Base-by-base conservation (phyloP, 192 early-diverging fungal genomes). In the Thoreauomyces humboldtii region DNA sequence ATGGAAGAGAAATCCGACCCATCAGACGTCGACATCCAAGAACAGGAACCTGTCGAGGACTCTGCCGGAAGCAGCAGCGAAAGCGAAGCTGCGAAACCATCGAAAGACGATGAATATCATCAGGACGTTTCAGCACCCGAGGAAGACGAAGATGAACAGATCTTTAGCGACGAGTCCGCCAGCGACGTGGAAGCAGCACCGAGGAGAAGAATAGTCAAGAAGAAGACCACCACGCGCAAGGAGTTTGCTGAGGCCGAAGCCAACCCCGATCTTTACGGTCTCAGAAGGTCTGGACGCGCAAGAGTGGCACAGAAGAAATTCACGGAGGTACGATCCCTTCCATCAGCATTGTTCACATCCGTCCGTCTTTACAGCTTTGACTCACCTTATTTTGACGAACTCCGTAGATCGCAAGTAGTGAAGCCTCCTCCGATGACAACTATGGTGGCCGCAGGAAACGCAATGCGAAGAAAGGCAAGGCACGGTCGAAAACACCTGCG, bases 181-280 rank as follows among this genome's bases (percentile, higher is more conserved):
- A 34, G 35, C 28, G 61, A 70, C n/a, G 35, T 17, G 36, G 31
- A 19, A 28, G n/a, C 14, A 21, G 35, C 3, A 22, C 38, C 12
- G 47, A 21, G 28, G 14, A 12, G 36, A 3, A 21, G 52, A 25
- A 2, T 21, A 12, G 2, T 4, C 9, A 24, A 19, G 6, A 53
- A 36, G 31, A 11, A 6, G 44, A 22, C 33, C 1, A 25, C 41
- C 53, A 45, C 6, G 11, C 24, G 33, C 52, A 56, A 15, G 2
- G 58, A 63, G 47, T 70, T 63, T 64, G 59, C 38, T 9, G 17
- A 24, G 22, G 61, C 52, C 4, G 61, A 63, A 21, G 51, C 36
- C 7, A 70, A 70, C 35, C 52, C 61, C 4, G 65, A 67, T 37
- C 54, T 67, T 24, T 67, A 67, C 33, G 56, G 55, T 7, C 65